Evolutionary conservation across 2,329 filamentous ascomycete genomes (phyloP), one percentile per base, ranked within the genome.

Genomic region (Chrysosporium keratinophilum): DNA sequence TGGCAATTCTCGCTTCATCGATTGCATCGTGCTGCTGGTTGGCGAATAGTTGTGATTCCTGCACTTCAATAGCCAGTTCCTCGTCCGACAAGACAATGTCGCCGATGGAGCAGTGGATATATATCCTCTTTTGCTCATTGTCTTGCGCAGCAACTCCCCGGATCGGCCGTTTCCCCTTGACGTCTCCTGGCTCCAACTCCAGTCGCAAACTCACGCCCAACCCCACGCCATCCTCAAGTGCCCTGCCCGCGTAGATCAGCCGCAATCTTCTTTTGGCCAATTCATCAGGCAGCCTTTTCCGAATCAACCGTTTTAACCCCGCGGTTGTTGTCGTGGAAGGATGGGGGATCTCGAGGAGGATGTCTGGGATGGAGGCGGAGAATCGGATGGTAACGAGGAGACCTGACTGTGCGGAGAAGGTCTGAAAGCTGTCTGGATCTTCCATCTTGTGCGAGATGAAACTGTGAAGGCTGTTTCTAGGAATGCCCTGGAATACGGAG

Each of bases 61-160:
- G 35, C 9, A 79, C 78, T 72, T 95, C 90, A 12, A 76, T 77
- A 1, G 76, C 77, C 19, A 97, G 78, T 55, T 95, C 88, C 0
- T 75, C 65, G 11, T 78, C 66, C 0, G 84, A 79, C 11, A 97
- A 78, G 23, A 79, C 75, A 67, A 87, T 83, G 53, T 83, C 79
- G 52, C 89, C 89, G 55, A 97, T 87, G 59, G 88, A 91, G 76
- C 91, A 97, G 74, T 95, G 94, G 57, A 97, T 84, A 68, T 95
- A 96, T 63, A 95, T 80, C 43, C 85, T 78, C 37, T 75, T 74
- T 43, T 10, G 14, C 14, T 54, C 20, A 20, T 31, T 19, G 1
- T 42, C 31, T 39, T 47, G 44, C 1, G 70, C 59, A 33, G 71
- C 67, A 12, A 50, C 15, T 4, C 53, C 52, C 9, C 52, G 42